Conservation (phyloP, 2,329 filamentous ascomycete genomes). For the Sporothrix mexicana region DNA sequence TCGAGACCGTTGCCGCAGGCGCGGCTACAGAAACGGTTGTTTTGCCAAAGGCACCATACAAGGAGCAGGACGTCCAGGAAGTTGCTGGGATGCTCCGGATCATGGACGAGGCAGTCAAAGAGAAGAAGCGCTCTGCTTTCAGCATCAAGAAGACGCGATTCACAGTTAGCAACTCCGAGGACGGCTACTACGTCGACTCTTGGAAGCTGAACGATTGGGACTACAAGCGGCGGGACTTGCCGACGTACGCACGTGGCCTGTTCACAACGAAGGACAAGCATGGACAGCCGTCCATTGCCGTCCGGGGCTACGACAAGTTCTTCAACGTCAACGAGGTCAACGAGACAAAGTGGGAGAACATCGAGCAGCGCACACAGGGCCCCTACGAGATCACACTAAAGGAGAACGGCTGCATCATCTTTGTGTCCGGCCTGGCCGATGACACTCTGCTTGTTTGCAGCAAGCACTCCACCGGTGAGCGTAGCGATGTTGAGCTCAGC, state of each 20-base stretch:
- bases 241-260: constrained; percentile 89
- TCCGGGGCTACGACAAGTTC: constrained; percentile 97
- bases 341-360: constrained; percentile 82
- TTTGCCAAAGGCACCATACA: constrained; percentile 60
- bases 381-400: constrained; percentile 97
- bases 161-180: constrained; percentile 64
- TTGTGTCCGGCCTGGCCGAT: constrained; percentile 89
- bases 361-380: constrained; percentile 75
- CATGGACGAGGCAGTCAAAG: constrained; percentile 64
- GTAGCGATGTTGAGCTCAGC: constrained; percentile 73
- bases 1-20: neutral
- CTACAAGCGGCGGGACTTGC: constrained; percentile 85
- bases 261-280: constrained; percentile 77
- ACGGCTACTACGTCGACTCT: constrained; percentile 76
- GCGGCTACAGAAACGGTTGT: neutral
- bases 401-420: constrained; percentile 99
- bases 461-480: constrained; percentile 91
- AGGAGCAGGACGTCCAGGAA: constrained; percentile 71
- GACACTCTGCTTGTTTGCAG: constrained; percentile 94
- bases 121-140: constrained; percentile 64
- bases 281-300: constrained; percentile 75
- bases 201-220: constrained; percentile 97
- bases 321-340: constrained; percentile 89
- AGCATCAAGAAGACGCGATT: constrained; percentile 84
- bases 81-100: constrained; percentile 68